Conservation (phyloP, 371 early-diverging fungal species). For the Globomyces sp. region DNA sequence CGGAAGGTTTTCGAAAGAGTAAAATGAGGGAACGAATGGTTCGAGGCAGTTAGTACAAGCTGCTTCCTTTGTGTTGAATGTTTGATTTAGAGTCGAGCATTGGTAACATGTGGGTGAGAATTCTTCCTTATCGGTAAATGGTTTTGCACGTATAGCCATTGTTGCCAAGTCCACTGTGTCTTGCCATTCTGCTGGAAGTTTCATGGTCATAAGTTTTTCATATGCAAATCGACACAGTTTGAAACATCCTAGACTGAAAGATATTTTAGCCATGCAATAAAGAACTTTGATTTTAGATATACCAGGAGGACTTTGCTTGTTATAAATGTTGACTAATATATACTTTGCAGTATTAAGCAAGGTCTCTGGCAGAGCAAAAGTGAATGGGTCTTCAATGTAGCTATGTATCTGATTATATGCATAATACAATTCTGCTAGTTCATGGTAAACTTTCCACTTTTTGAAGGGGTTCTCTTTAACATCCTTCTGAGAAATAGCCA, state of each 20-base stretch:
- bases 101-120: constrained; percentile 37
- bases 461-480: not conserved
- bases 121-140: constrained; percentile 41
- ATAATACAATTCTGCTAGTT: constrained; percentile 49
- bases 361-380: constrained; percentile 44
- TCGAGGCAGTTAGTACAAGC: constrained; percentile 44
- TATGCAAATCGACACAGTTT: constrained; percentile 41
- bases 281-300: constrained; percentile 41
- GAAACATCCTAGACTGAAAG: constrained; percentile 39
- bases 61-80: constrained; percentile 35
- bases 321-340: constrained; percentile 27
- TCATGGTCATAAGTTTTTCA: constrained; percentile 38
- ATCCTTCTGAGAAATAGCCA: not conserved
- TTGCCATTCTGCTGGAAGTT: constrained; percentile 42
- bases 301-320: constrained; percentile 30
- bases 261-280: constrained; percentile 45
- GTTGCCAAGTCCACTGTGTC: constrained; percentile 43
- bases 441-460: constrained; percentile 12
- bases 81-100: constrained; percentile 42
- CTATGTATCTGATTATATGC: constrained; percentile 44
- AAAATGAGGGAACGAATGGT: constrained; percentile 45
- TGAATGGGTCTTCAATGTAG: constrained; percentile 56
- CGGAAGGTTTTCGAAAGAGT: constrained; percentile 51
- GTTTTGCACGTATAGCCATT: constrained; percentile 37
- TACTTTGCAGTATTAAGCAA: constrained; percentile 50